These are phyloP conservation scores for Epichloe gansuensis DNA, from an alignment of 2,329 filamentous ascomycete species.

Conservation along the genomic window DNA sequence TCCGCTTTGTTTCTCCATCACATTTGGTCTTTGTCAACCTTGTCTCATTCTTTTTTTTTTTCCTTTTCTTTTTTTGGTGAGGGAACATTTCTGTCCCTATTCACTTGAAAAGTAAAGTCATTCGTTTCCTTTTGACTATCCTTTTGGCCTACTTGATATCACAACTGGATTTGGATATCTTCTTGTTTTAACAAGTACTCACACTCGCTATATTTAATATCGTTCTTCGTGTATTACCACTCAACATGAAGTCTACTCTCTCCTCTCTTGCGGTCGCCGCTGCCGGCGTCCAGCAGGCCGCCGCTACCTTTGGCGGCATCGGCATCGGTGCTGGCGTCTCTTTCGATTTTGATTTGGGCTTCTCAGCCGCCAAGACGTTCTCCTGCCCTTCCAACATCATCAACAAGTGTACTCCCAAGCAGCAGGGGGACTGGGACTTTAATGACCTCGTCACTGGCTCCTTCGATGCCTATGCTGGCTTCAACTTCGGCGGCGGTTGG, in stretches of 20 bases:
- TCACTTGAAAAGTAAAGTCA: slow-evolving; percentile 34
- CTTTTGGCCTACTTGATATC: slow-evolving; percentile 16
- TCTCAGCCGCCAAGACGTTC: slow-evolving; percentile 35
- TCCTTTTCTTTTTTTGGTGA: slow-evolving; percentile 14
- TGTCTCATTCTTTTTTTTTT: slow-evolving; percentile 2
- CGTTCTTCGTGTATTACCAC: slow-evolving; percentile 5
- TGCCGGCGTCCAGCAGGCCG: slow-evolving; percentile 36
- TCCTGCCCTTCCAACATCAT: slow-evolving; percentile 57
- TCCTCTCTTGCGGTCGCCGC: slow-evolving; percentile 36
- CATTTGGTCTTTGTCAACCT: background rate
- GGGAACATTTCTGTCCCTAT: background rate
- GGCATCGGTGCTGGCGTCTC: slow-evolving; percentile 5
- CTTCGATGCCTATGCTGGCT: slow-evolving; percentile 56
- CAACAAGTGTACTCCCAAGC: slow-evolving; percentile 63
- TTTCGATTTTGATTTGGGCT: slow-evolving; percentile 5
- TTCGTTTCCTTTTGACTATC: slow-evolving; percentile 41
- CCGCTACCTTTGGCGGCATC: slow-evolving; percentile 27
- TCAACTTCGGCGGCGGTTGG: slow-evolving; percentile 60
- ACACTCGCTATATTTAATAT: slow-evolving; percentile 6
- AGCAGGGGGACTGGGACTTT: slow-evolving; percentile 63
- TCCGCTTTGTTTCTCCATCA: background rate
- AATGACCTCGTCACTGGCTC: slow-evolving; percentile 44
- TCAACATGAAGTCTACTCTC: slow-evolving; percentile 37
- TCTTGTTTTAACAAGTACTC: background rate
- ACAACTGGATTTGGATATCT: slow-evolving; percentile 9